Conservation (phyloP, 106 monocot species). For the Acorus gramineus region DNA sequence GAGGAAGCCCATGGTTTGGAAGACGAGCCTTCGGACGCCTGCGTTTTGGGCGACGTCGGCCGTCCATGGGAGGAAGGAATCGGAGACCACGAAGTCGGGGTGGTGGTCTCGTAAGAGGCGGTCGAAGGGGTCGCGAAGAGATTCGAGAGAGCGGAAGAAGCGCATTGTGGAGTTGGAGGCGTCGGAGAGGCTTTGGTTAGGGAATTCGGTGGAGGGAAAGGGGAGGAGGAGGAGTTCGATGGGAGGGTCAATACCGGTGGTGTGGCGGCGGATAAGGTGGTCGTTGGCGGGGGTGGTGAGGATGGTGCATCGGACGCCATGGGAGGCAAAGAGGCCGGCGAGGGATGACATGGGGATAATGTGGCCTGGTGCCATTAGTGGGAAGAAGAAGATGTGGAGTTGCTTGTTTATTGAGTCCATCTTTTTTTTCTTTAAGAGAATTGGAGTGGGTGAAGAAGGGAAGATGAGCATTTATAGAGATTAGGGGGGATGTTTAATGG, state of each 20-base stretch:
- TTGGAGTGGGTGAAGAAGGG: no score
- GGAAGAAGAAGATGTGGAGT: slow-evolving; percentile 30
- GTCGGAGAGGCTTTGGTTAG: slow-evolving; percentile 1
- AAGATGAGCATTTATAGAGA: no score
- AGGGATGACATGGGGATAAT: slow-evolving; percentile 34
- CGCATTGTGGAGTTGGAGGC: background rate
- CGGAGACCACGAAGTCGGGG: slow-evolving; percentile 28
- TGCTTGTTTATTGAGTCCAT: background rate
- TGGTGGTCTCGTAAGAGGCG: slow-evolving; percentile 5
- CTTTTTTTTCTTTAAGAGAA: no score
- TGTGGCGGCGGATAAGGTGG: slow-evolving; percentile 1
- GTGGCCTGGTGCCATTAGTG: slow-evolving; percentile 34
- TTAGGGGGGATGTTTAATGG: no score
- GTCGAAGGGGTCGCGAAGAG: slow-evolving; percentile 6
- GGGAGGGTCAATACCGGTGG: background rate
- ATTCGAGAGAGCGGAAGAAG: slow-evolving; percentile 2
- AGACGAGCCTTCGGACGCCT: slow-evolving; percentile 19
- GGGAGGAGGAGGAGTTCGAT: slow-evolving; percentile 19
- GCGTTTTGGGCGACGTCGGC: slow-evolving; percentile 12
- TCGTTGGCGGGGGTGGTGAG: slow-evolving; percentile 28
- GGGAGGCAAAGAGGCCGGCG: slow-evolving; percentile 21
- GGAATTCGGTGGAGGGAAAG: slow-evolving; percentile 1
- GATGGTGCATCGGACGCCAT: slow-evolving; percentile 19
- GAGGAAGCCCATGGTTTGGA: slow-evolving; percentile 26
- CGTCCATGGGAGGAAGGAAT: slow-evolving; percentile 31